phyloP scores from a whole-genome alignment of 345 rosid genomes.

The Brassica carinata region DNA sequence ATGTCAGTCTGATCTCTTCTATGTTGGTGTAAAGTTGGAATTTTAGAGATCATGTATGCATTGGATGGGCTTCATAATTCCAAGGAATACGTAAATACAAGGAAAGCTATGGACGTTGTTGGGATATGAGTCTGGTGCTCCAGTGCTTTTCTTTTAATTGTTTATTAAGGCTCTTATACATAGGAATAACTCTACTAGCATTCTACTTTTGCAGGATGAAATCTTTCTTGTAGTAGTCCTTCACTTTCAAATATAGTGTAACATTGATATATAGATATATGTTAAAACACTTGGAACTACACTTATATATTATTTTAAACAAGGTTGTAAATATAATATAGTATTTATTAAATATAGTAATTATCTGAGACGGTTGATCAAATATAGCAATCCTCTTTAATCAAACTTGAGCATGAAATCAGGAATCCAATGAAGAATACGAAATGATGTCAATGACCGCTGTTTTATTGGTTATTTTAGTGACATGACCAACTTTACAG shows the following conservation, averaged over 20 bases:
- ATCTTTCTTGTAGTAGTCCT: no score
- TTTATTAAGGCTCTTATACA: neutral
- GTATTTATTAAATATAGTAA: no score
- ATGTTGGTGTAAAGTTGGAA: neutral
- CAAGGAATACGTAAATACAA: neutral
- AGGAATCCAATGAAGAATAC: no score
- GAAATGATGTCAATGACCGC: neutral
- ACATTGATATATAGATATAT: neutral
- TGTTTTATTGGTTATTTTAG: neutral
- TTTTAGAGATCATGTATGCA: no score
- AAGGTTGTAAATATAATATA: no score
- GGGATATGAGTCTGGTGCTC: neutral
- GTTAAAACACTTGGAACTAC: neutral
- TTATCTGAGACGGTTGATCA: no score
- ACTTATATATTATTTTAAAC: neutral
- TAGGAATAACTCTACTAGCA: neutral
- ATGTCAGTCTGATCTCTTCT: neutral
- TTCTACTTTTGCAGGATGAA: neutral
- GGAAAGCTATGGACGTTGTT: neutral
- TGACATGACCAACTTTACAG: no score
- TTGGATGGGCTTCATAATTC: no score
- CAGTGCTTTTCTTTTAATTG: neutral
- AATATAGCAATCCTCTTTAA: no score
- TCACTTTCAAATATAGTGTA: neutral
- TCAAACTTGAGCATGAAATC: no score